Evolutionary conservation across 139 green algal genomes (phyloP), one percentile per base, ranked within the genome.

Genomic region (Volvox africanus): DNA sequence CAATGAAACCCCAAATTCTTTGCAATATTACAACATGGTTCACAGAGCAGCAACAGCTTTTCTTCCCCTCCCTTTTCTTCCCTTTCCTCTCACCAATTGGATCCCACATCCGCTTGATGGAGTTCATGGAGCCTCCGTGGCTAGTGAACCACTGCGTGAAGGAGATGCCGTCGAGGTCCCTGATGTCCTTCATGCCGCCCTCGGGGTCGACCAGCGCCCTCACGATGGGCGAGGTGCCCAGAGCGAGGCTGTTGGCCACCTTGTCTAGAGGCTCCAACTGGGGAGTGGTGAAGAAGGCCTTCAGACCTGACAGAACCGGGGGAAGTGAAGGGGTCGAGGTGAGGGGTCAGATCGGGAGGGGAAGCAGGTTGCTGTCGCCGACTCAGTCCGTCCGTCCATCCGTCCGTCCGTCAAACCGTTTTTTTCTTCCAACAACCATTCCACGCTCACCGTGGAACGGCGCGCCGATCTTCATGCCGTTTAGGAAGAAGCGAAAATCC

Each of bases 41-140:
- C n/a, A n/a, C n/a, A n/a, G n/a, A n/a, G n/a, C n/a, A n/a, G n/a
- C n/a, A n/a, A n/a, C n/a, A n/a, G n/a, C n/a, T n/a, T n/a, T n/a
- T 14, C 44, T 5, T 55, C 44, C 9, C 44, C 44, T 55, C 44
- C 44, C 44, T 9, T 55, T 9, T 9, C 9, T 55, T 55, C 44
- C 44, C 44, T n/a, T n/a, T n/a, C n/a, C 65, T 16, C 93, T 92
- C 89, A 97, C 96, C 97, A 68, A 99, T 99, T 50, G 98, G 98
- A 93, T 99, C 97, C 97, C 98, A 99, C 97, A 99, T 99, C 71
- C 97, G 95, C 87, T 98, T 96, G 83, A 99, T 98, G 90, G 95
- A 98, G 20, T 91, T 92, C 55, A 96, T 92, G 81, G 81, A 96
- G 62, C 98, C 98, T 37, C 98, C 96, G 92, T 98, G 95, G 80